Percentiles rank a stretch among this genome's conserved stretches.
phyloP scores from a whole-genome alignment of 208 protist genomes.

The Angomonas desouzai region DNA sequence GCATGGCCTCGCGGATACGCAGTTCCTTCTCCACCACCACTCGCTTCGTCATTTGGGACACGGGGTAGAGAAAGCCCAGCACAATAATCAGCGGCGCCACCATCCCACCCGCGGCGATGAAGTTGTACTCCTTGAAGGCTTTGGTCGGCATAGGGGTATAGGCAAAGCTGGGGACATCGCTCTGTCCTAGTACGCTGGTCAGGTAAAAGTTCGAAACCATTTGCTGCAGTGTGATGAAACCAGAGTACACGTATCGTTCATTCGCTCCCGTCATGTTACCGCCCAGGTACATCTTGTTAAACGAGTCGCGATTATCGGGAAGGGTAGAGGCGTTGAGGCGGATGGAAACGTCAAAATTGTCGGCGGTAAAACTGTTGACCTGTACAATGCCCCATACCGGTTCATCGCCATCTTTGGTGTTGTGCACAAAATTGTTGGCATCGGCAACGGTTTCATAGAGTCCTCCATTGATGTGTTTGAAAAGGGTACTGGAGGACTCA shows the following conservation, averaged over 20 bases:
- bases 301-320: conserved; percentile 11
- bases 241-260: conserved; percentile 40
- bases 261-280: conserved; percentile 13
- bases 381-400: conserved; percentile 48
- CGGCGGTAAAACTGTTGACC: conserved; percentile 25
- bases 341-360: conserved; percentile 36
- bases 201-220: conserved; percentile 40
- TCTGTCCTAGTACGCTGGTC: conserved; percentile 5
- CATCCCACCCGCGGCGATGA: conserved; percentile 27
- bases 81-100: conserved; percentile 68
- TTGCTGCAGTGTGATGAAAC: conserved; percentile 51
- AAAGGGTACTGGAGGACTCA: conserved; percentile 20
- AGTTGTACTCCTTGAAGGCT: conserved; percentile 24
- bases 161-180: conserved; percentile 15
- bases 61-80: conserved; percentile 69
- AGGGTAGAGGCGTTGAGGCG: conserved; percentile 37
- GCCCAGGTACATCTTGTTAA: conserved; percentile 25
- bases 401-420: conserved; percentile 9
- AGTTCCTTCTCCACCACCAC: conserved; percentile 86
- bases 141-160: conserved; percentile 39
- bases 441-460: conserved; percentile 20
- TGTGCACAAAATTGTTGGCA: conserved; percentile 13
- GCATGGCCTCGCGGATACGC: conserved; percentile 74
- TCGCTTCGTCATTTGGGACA: conserved; percentile 72
- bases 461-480: conserved; percentile 36